Evolutionary conservation across 169 alveolate species (phyloP).

Genomic region (Fabrea salina): DNA sequence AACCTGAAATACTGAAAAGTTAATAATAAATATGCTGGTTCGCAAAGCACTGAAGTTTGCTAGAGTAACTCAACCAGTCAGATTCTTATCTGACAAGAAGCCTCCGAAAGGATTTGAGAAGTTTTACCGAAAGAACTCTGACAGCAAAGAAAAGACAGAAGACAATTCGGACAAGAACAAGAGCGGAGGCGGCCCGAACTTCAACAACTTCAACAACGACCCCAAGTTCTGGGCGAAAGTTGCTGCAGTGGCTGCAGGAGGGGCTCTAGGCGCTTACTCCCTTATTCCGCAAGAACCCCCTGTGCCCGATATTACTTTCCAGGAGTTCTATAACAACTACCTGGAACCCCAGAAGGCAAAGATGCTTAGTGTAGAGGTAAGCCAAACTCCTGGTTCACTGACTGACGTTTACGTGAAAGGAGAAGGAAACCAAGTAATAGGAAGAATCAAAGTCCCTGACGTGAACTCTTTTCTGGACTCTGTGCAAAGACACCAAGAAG

Average conservation of each 20-base stretch:
- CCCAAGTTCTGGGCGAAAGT: neutral
- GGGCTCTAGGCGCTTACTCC: neutral
- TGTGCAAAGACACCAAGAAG: neutral
- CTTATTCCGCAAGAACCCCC: no score
- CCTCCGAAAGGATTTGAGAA: conserved; percentile 31
- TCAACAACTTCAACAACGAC: neutral
- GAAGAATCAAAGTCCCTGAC: neutral
- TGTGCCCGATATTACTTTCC: no score
- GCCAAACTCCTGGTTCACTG: neutral
- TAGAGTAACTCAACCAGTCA: conserved; percentile 10
- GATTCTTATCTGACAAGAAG: conserved; percentile 11
- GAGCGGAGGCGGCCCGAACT: neutral
- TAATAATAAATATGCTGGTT: no score
- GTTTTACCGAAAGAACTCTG: neutral
- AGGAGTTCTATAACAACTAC: neutral
- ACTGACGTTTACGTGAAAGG: neutral
- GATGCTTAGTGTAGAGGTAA: neutral
- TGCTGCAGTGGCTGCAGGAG: neutral
- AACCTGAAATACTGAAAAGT: no score
- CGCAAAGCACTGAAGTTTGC: no score
- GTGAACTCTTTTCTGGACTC: neutral
- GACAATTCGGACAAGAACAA: neutral
- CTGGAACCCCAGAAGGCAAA: no score
- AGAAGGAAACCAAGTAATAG: neutral
- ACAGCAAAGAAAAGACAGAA: neutral